phyloP scores from a whole-genome alignment of 2,329 filamentous ascomycete genomes.

The Acarospora socialis region DNA sequence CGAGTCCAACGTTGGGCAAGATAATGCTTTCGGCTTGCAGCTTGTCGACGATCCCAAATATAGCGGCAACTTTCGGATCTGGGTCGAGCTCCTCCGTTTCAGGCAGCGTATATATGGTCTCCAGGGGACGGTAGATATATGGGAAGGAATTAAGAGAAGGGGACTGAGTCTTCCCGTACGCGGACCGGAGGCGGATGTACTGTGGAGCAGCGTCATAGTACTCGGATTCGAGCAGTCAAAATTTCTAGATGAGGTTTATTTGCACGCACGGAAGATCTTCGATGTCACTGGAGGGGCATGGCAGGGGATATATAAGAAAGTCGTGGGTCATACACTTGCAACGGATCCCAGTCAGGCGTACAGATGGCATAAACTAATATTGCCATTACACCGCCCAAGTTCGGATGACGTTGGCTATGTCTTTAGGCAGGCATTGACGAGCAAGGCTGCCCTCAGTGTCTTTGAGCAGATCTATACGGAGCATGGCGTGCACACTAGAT shows the following conservation, averaged over 20 bases:
- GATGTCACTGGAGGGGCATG: constrained; percentile 23
- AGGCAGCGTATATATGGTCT: constrained; percentile 30
- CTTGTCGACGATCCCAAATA: constrained; percentile 23
- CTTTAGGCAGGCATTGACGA: constrained; percentile 7
- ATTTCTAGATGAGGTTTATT: constrained; percentile 21
- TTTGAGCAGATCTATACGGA: constrained; percentile 30
- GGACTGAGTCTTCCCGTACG: constrained; percentile 23
- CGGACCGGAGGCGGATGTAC: constrained; percentile 24
- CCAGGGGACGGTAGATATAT: constrained; percentile 28
- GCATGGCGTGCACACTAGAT: constrained; percentile 26
- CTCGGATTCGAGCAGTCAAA: constrained; percentile 22
- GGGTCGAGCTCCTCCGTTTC: constrained; percentile 31
- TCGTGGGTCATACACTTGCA: constrained; percentile 29
- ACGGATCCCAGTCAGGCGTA: constrained; percentile 19
- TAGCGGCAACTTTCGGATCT: constrained; percentile 26
- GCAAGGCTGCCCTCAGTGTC: constrained; percentile 18
- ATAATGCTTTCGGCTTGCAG: constrained; percentile 25
- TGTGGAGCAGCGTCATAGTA: constrained; percentile 29
- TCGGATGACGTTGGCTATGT: constrained; percentile 15
- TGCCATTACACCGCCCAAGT: constrained; percentile 19
- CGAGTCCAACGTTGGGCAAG: too few relatives aligned
- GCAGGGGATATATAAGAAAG: constrained; percentile 27
- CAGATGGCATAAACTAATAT: constrained; percentile 22
- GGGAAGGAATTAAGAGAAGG: constrained; percentile 24
- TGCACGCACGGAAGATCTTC: constrained; percentile 28